These are phyloP conservation scores for Naematelia encephala DNA, from an alignment of 768 basidiomycete genomes.

Conservation along the genomic window DNA sequence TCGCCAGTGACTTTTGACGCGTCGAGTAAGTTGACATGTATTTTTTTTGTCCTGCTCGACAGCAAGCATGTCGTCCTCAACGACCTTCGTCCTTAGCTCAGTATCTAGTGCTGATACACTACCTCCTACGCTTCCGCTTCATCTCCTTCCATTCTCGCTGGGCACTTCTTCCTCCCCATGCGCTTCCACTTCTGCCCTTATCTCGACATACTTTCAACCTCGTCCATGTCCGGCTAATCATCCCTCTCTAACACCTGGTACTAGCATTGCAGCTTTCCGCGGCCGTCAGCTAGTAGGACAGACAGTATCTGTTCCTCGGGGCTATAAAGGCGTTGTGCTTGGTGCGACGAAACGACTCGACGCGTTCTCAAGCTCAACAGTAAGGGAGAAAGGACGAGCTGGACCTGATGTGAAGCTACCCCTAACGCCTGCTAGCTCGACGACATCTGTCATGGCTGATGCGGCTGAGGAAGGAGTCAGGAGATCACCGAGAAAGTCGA, in stretches of 20 bases:
- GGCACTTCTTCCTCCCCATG: slow-evolving; percentile 23
- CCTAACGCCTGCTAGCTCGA: slow-evolving; percentile 22
- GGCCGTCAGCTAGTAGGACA: slow-evolving; percentile 38
- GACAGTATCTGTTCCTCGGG: slow-evolving; percentile 24
- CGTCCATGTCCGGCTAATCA: slow-evolving; percentile 19
- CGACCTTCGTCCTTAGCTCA: slow-evolving; percentile 13
- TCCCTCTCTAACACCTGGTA: slow-evolving; percentile 20
- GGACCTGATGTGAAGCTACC: slow-evolving; percentile 11
- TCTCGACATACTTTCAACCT: slow-evolving; percentile 31
- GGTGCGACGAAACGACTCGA: background rate
- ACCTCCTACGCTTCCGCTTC: slow-evolving; percentile 17
- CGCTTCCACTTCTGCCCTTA: slow-evolving; percentile 12
- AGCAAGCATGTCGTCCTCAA: slow-evolving; percentile 11
- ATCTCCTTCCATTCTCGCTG: slow-evolving; percentile 41
- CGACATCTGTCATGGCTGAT: background rate
- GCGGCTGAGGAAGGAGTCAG: slow-evolving; percentile 3
- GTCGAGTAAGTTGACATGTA: background rate
- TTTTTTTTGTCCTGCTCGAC: background rate
- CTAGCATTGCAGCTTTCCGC: slow-evolving; percentile 32
- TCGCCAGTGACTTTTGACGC: slow-evolving; percentile 2
- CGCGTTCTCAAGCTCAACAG: background rate
- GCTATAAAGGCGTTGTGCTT: slow-evolving; percentile 32
- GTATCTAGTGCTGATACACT: background rate
- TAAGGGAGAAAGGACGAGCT: background rate
- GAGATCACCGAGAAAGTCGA: slow-evolving; percentile 17